Evolutionary conservation across 73 alveolate genomes (phyloP).

Genomic region (Paramecium caudatum): DNA sequence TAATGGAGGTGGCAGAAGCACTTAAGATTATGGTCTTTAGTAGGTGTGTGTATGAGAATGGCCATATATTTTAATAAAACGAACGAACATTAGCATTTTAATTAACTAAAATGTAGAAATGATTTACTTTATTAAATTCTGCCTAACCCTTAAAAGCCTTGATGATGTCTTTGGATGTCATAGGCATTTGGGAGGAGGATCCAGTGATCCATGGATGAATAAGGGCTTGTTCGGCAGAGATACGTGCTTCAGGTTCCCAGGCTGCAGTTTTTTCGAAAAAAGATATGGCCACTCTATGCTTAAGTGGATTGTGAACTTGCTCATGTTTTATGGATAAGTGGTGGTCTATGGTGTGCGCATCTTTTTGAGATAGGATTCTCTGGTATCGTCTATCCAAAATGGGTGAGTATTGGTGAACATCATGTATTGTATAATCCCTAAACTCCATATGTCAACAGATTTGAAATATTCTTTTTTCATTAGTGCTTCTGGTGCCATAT

Average conservation of each 20-base stretch:
- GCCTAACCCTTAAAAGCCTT: background rate
- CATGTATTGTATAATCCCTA: constrained; percentile 81
- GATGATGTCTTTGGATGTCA: constrained; percentile 18
- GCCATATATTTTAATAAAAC: too few species aligned
- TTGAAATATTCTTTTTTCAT: constrained; percentile 80
- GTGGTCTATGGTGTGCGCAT: background rate
- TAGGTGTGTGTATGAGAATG: too few species aligned
- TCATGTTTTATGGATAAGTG: background rate
- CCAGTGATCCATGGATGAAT: constrained; percentile 62
- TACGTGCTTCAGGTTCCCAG: constrained; percentile 48
- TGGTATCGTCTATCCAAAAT: constrained; percentile 70
- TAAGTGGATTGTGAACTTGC: constrained; percentile 1
- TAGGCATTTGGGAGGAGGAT: background rate
- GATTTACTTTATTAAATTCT: background rate
- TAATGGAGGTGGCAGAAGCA: too few species aligned
- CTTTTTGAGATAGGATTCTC: background rate
- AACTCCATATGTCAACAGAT: constrained; percentile 83
- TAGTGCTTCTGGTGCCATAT: constrained; percentile 86
- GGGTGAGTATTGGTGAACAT: constrained; percentile 80
- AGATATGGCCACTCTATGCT: constrained; percentile 50
- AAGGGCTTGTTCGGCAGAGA: constrained; percentile 25
- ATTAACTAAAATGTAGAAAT: background rate
- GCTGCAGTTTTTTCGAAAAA: constrained; percentile 67
- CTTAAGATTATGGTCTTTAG: too few species aligned
- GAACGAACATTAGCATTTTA: constrained; percentile 5